A percentile compares a stretch with the other conserved stretches of the same genome.
Conservation (phyloP, 805 yeast species). For the Trichomonascus vanleenenianus region DNA sequence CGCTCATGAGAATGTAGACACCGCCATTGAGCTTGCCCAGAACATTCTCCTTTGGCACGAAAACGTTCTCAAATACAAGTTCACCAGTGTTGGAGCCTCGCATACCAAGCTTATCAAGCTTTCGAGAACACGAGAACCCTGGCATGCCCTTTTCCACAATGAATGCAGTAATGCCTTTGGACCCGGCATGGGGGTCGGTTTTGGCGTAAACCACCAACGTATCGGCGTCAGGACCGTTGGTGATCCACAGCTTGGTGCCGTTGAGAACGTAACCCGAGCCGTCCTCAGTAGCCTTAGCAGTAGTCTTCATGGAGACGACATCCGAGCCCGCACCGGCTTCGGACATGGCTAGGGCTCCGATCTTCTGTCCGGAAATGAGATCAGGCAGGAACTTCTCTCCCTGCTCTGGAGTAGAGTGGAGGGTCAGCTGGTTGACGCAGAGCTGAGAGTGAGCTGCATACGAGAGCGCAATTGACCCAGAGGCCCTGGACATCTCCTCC, state of each 20-base stretch:
- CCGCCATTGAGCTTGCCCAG: constrained; percentile 26
- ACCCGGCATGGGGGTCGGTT: constrained; percentile 25
- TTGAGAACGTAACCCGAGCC: constrained; percentile 24
- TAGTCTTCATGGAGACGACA: constrained; percentile 27
- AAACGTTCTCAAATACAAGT: constrained; percentile 27
- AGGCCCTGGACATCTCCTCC: constrained; percentile 27
- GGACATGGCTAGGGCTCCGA: constrained; percentile 29
- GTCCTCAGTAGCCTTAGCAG: constrained; percentile 23
- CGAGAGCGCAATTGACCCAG: constrained; percentile 27
- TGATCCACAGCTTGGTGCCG: constrained; percentile 30
- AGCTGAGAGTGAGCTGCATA: constrained; percentile 29
- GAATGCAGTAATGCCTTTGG: constrained; percentile 27
- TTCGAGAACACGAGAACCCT: constrained; percentile 26
- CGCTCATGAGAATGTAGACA: constrained; percentile 27
- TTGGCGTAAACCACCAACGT: constrained; percentile 27
- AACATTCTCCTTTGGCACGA: constrained; percentile 25
- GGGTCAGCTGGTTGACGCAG: constrained; percentile 26
- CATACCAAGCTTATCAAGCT: constrained; percentile 30
- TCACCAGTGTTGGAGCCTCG: constrained; percentile 30
- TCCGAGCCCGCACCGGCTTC: constrained; percentile 29
- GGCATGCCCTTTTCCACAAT: constrained; percentile 24
- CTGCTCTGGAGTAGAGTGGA: constrained; percentile 23
- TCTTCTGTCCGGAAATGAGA: constrained; percentile 24
- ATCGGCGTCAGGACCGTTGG: constrained; percentile 30
- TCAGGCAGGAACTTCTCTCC: constrained; percentile 25